A percentile compares a stretch with the other conserved stretches of the same genome.
phyloP scores from a whole-genome alignment of 2,329 filamentous ascomycete genomes.

The Aspergillus piperis region DNA sequence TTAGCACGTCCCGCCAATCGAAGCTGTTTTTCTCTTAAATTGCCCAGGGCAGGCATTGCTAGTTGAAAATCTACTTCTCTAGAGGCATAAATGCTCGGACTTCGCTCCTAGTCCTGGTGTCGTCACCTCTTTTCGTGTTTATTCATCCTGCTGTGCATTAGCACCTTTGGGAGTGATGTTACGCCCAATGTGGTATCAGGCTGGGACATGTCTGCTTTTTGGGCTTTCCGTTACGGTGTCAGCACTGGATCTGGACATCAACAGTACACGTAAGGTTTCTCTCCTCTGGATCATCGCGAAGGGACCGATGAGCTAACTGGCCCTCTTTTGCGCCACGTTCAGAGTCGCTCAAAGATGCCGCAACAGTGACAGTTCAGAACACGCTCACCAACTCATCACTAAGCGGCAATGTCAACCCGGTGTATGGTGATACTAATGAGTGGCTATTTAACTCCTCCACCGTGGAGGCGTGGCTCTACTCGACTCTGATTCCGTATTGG shows the following conservation, averaged over 20 bases:
- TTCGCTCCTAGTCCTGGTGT: neutral
- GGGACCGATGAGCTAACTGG: neutral
- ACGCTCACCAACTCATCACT: neutral
- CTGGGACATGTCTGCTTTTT: neutral
- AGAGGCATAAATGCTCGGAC: neutral
- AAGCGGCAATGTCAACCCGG: neutral
- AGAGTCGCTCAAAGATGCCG: neutral
- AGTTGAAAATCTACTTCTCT: neutral
- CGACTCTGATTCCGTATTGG: neutral
- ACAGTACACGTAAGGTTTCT: neutral
- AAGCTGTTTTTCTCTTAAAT: neutral
- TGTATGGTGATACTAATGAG: neutral
- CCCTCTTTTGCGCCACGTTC: neutral
- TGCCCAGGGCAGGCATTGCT: neutral
- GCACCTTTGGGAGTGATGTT: neutral
- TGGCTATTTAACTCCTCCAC: neutral
- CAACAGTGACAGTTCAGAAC: neutral
- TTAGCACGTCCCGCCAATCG: neutral
- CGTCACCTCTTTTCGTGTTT: neutral
- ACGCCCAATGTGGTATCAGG: neutral
- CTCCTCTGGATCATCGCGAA: neutral
- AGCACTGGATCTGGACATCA: neutral
- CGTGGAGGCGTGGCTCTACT: neutral
- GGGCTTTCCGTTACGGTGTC: neutral
- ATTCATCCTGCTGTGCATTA: neutral